Percentiles rank a stretch among this genome's conserved stretches.
Evolutionary conservation across 768 basidiomycete genomes (phyloP).

Genomic region (Hygrocybe punicea): DNA sequence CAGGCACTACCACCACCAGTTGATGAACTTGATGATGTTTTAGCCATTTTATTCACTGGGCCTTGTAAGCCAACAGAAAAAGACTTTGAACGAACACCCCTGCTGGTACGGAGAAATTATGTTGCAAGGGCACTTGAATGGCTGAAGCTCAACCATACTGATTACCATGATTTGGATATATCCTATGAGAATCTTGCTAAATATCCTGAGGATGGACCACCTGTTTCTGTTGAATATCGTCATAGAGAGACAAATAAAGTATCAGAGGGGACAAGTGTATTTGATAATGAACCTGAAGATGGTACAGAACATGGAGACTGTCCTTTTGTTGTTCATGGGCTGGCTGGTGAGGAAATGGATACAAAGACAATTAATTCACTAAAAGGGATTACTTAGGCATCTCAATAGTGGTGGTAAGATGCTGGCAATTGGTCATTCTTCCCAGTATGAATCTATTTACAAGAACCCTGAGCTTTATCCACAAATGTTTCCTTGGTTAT

Average conservation of each 20-base stretch:
- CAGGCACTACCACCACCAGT: slow-evolving; percentile 28
- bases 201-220: slow-evolving; percentile 14
- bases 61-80: slow-evolving; percentile 20
- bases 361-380: slow-evolving; percentile 13
- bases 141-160: slow-evolving; percentile 33
- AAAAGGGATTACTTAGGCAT: slow-evolving; percentile 18
- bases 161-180: slow-evolving; percentile 31
- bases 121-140: slow-evolving; percentile 31
- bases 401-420: slow-evolving; percentile 12
- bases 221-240: slow-evolving; percentile 24
- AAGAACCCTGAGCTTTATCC: slow-evolving; percentile 37
- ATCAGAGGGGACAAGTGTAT: slow-evolving; percentile 6
- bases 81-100: slow-evolving; percentile 27
- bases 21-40: slow-evolving; percentile 31
- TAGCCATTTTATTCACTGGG: slow-evolving; percentile 35
- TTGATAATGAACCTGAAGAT: slow-evolving; percentile 15
- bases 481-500: slow-evolving; percentile 39
- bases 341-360: slow-evolving; percentile 23
- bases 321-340: slow-evolving; percentile 38
- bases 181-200: slow-evolving; percentile 18
- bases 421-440: slow-evolving; percentile 19
- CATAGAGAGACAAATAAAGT: slow-evolving; percentile 2
- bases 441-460: slow-evolving; percentile 18
- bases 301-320: slow-evolving; percentile 28
- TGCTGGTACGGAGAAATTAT: slow-evolving; percentile 27